A percentile compares a stretch with the other conserved stretches of the same genome.
These are phyloP conservation scores for Aureobasidium sp. DNA, from an alignment of 2,329 filamentous ascomycete species.

Conservation along the genomic window DNA sequence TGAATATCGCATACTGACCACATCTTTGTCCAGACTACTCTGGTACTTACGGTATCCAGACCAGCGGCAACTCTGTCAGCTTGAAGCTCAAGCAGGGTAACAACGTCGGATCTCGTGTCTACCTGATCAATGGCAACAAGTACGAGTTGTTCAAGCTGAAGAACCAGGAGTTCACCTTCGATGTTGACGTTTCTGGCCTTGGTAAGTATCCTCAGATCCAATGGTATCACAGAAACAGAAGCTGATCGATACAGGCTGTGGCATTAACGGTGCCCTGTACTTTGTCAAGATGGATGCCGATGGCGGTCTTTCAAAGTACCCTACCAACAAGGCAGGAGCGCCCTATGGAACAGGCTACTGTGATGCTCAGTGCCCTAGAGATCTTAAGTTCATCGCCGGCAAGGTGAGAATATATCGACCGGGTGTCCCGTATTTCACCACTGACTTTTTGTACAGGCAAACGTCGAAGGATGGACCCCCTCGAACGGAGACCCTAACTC, in stretches of 20 bases:
- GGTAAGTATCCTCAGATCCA: slow-evolving; percentile 21
- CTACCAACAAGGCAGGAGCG: slow-evolving; percentile 42
- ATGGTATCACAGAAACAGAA: not conserved
- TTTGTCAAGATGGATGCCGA: slow-evolving; percentile 56
- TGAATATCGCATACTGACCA: not conserved
- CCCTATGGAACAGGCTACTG: slow-evolving; percentile 55
- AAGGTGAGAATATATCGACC: slow-evolving; percentile 6
- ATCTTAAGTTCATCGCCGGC: slow-evolving; percentile 27
- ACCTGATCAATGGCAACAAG: slow-evolving; percentile 45
- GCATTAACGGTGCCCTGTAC: slow-evolving; percentile 66
- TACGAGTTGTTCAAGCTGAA: slow-evolving; percentile 61
- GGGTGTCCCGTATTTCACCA: too few relatives aligned
- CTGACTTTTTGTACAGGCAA: slow-evolving; percentile 12
- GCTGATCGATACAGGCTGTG: slow-evolving; percentile 42
- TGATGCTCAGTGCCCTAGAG: slow-evolving; percentile 39
- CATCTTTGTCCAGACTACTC: slow-evolving; percentile 28
- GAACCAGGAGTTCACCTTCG: slow-evolving; percentile 64
- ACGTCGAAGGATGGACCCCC: slow-evolving; percentile 21
- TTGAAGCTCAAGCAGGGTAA: slow-evolving; percentile 53
- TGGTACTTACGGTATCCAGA: slow-evolving; percentile 42
- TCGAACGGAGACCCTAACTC: slow-evolving; percentile 23
- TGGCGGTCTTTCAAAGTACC: slow-evolving; percentile 40
- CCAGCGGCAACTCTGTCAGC: slow-evolving; percentile 46
- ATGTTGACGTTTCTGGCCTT: slow-evolving; percentile 61
- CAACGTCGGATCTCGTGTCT: slow-evolving; percentile 37